Conservation (phyloP, 805 yeast genomes). For the Yarrowia deformans region DNA sequence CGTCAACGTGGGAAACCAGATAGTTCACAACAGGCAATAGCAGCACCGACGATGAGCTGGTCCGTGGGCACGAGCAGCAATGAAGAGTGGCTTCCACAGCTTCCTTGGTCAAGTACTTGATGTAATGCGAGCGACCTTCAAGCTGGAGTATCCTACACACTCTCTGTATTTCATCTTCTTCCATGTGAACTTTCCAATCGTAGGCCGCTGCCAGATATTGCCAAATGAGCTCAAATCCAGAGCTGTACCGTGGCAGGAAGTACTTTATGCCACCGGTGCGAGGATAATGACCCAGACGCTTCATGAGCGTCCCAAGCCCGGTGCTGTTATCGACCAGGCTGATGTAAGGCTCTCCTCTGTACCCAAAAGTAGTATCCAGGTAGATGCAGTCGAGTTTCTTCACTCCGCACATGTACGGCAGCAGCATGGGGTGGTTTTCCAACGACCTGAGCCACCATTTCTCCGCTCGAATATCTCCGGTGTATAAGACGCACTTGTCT, state of each 20-base stretch:
- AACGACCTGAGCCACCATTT: conserved; percentile 29
- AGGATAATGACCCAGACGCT: neutral
- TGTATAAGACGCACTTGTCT: conserved; percentile 8
- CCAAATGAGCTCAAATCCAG: conserved; percentile 35
- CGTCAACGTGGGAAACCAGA: conserved; percentile 11
- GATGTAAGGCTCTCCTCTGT: conserved; percentile 32
- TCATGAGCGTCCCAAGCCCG: conserved; percentile 5
- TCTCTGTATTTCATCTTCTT: conserved; percentile 7
- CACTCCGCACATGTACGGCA: conserved; percentile 28
- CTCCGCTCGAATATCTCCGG: conserved; percentile 37
- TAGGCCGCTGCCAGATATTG: conserved; percentile 27
- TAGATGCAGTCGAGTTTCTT: conserved; percentile 27
- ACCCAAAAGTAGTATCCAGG: conserved; percentile 32
- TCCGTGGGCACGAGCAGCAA: conserved; percentile 20
- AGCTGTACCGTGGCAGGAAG: conserved; percentile 17
- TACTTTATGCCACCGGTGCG: conserved; percentile 3
- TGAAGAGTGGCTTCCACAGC: conserved; percentile 25
- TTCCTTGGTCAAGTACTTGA: conserved; percentile 8
- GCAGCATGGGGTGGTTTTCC: conserved; percentile 23
- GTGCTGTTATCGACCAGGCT: conserved; percentile 10
- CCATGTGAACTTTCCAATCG: conserved; percentile 38
- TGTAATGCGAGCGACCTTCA: conserved; percentile 20
- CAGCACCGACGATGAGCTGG: conserved; percentile 3
- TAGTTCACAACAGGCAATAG: conserved; percentile 14
- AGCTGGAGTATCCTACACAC: conserved; percentile 8